Percentiles rank a stretch among this genome's conserved stretches.
These are phyloP conservation scores for Hysterium pulicare DNA, from an alignment of 2,329 filamentous ascomycete genomes.

Conservation along the genomic window DNA sequence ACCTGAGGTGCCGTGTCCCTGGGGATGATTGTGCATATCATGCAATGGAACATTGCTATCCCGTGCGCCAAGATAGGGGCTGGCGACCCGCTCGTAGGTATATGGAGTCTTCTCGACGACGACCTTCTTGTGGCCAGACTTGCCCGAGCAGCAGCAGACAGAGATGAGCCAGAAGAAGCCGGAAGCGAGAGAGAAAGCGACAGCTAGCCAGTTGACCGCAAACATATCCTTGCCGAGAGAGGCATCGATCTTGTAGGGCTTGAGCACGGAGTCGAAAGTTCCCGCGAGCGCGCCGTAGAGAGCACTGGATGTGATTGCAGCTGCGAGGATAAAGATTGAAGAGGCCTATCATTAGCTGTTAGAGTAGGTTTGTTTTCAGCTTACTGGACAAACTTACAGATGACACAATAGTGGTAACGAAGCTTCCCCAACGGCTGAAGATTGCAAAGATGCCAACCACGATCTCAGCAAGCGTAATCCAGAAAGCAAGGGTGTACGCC, in stretches of 20 bases:
- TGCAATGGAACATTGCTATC: conserved; percentile 16
- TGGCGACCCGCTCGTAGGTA: conserved; percentile 56
- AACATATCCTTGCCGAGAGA: conserved; percentile 68
- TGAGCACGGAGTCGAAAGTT: conserved; percentile 63
- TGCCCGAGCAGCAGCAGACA: conserved; percentile 85
- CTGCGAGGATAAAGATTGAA: conserved; percentile 58
- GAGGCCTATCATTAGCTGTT: conserved; percentile 39
- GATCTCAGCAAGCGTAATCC: conserved; percentile 68
- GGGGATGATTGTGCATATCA: conserved; percentile 12
- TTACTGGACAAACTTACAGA: conserved; percentile 46
- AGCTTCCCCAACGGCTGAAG: conserved; percentile 77
- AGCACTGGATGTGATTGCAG: conserved; percentile 71
- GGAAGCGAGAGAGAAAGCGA: conserved; percentile 70
- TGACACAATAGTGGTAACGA: conserved; percentile 75
- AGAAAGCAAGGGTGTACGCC: conserved; percentile 71
- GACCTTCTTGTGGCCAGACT: conserved; percentile 46
- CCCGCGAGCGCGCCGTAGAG: conserved; percentile 68
- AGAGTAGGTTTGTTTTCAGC: conserved; percentile 28
- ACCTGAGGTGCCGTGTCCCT: conserved; percentile 21
- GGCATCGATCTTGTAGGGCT: conserved; percentile 68
- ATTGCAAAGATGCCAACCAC: conserved; percentile 77
- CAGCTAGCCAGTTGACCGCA: conserved; percentile 72
- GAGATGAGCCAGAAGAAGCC: conserved; percentile 89
- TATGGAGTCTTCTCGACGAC: conserved; percentile 59
- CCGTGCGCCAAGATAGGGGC: conserved; percentile 38